Evolutionary conservation across 1,284 basidiomycete genomes (phyloP).

Genomic region (Cerioporus squamosus): DNA sequence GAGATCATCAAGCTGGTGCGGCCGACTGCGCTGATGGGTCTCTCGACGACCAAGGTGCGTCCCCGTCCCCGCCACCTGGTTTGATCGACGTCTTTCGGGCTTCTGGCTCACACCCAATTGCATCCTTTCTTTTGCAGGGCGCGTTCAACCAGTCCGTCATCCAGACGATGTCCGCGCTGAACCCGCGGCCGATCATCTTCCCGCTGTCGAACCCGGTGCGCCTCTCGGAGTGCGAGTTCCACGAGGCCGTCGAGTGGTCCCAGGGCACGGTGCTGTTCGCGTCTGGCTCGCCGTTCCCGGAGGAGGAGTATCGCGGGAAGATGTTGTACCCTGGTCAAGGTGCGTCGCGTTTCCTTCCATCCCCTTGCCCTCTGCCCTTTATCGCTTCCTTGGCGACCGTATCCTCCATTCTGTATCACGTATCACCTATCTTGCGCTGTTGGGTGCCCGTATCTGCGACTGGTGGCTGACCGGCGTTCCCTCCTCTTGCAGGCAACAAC

Average conservation of each 20-base stretch:
- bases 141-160: slow-evolving; percentile 84
- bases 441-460: too few species aligned
- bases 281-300: slow-evolving; percentile 88
- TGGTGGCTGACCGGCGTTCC: too few species aligned
- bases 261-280: slow-evolving; percentile 84
- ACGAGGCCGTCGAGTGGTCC: slow-evolving; percentile 82
- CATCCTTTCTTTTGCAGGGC: slow-evolving; percentile 41
- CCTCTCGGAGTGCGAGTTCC: slow-evolving; percentile 85
- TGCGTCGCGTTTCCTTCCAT: not conserved
- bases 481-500: slow-evolving; percentile 65
- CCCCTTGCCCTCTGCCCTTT: not conserved
- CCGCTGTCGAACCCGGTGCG: slow-evolving; percentile 94
- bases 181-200: slow-evolving; percentile 91
- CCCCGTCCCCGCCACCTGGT: not conserved
- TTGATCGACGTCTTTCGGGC: not conserved
- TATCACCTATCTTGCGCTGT: too few species aligned
- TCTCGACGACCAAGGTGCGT: slow-evolving; percentile 79
- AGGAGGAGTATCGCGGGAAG: slow-evolving; percentile 60
- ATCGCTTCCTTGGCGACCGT: too few species aligned
- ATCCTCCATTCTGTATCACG: too few species aligned
- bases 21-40: slow-evolving; percentile 90
- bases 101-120: not conserved
- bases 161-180: slow-evolving; percentile 83
- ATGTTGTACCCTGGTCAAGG: slow-evolving; percentile 84
- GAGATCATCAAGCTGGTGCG: slow-evolving; percentile 87